Conservation (phyloP, 164 flowering plant genomes). For the Piper longum region DNA sequence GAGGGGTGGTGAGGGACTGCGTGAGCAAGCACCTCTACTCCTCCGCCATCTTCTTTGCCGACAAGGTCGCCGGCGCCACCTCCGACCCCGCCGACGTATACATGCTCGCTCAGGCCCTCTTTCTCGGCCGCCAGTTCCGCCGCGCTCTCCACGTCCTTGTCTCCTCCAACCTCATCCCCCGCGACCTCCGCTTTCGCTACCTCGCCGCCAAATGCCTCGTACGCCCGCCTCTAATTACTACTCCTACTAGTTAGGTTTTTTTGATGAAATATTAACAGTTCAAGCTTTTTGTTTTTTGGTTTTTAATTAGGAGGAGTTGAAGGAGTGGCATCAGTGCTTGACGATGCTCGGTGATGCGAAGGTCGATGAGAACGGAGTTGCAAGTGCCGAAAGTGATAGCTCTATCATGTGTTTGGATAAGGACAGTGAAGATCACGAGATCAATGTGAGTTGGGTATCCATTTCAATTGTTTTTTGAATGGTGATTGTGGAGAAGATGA, state of each 20-base stretch:
- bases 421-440: conserved; percentile 88
- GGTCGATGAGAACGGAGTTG: conserved; percentile 78
- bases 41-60: conserved; percentile 96
- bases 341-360: conserved; percentile 81
- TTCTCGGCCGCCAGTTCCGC: conserved; percentile 24
- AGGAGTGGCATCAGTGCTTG: conserved; percentile 95
- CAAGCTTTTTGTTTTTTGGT: background rate
- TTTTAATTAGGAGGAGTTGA: conserved; percentile 57
- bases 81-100: conserved; percentile 87
- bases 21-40: conserved; percentile 95
- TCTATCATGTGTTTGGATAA: conserved; percentile 61
- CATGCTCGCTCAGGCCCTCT: conserved; percentile 90
- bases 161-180: conserved; percentile 70
- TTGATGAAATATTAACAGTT: too few species aligned
- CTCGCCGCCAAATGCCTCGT: conserved; percentile 98
- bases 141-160: conserved; percentile 59
- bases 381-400: conserved; percentile 45
- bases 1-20: conserved; percentile 90
- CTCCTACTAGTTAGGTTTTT: background rate
- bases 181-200: conserved; percentile 86
- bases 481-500: too few species aligned
- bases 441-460: conserved; percentile 45
- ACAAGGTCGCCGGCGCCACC: conserved; percentile 86
- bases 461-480: too few species aligned
- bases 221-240: conserved; percentile 7